Evolutionary conservation across 306 rosid genomes (phyloP).

Genomic region (Ammopiptanthus mongolicus): DNA sequence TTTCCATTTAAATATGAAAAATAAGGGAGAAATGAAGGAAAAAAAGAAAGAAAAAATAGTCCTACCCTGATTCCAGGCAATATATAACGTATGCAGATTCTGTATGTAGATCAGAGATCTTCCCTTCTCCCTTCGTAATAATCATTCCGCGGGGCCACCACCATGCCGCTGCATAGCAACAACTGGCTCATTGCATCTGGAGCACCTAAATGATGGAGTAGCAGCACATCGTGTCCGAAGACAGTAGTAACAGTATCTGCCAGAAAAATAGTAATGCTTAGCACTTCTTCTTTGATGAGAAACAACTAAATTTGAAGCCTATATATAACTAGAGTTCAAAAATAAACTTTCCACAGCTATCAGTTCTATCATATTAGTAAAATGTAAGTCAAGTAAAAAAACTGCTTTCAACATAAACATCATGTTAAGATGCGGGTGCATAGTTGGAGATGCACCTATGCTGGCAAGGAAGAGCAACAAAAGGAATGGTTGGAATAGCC

Average conservation of each 20-base stretch:
- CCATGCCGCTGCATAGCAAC: conserved; percentile 77
- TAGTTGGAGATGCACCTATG: conserved; percentile 58
- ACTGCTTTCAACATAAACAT: not conserved
- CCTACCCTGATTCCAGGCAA: conserved; percentile 38
- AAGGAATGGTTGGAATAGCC: conserved; percentile 81
- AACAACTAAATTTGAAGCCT: conserved; percentile 7
- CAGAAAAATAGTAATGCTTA: conserved; percentile 1
- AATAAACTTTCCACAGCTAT: not conserved
- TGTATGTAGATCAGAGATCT: conserved; percentile 21
- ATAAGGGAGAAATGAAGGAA: conserved; percentile 3
- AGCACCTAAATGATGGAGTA: conserved; percentile 82
- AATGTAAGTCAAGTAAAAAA: not conserved
- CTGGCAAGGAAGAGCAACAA: conserved; percentile 88
- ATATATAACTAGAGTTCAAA: not conserved
- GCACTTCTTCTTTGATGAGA: not conserved
- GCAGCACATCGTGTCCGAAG: conserved; percentile 93
- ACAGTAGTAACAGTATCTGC: conserved; percentile 96
- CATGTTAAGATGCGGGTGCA: not conserved
- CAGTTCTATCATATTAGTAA: not conserved
- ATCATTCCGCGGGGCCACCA: conserved; percentile 37
- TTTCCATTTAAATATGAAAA: conserved; percentile 25
- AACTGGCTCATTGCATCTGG: conserved; percentile 78
- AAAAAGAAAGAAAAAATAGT: conserved; percentile 7
- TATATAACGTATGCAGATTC: conserved; percentile 31
- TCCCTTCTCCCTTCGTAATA: conserved; percentile 1